Base-by-base conservation (phyloP, 148 eudicot genomes). In the Linanthus parryae region DNA sequence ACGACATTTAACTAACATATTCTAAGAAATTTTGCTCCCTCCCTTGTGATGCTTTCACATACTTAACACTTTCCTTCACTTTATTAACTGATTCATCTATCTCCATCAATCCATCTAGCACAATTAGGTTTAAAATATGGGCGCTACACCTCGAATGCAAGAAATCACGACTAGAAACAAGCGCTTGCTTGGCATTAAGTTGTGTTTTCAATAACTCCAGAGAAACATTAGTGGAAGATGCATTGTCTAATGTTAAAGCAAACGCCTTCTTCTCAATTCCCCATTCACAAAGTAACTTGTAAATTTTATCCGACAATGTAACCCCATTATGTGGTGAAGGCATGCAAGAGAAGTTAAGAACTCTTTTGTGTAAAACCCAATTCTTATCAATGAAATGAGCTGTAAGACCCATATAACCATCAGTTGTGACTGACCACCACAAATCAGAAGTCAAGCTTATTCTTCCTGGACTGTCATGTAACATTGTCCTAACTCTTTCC, bases 321-420 rank as follows among this genome's bases (percentile, higher is more conserved):
- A 19, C 11, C 11, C 22, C 23, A 41, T 5, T 41, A 41, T 41
- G 12, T 18, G 44, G 23, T 6, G 22, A 18, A 17, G 7, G 7
- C n/a, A n/a, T n/a, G n/a, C n/a, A n/a, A n/a, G n/a, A n/a, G n/a
- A n/a, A n/a, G n/a, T n/a, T n/a, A n/a, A n/a, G n/a, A n/a, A n/a
- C n/a, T n/a, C n/a, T n/a, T n/a, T n/a, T n/a, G n/a, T n/a, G n/a
- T n/a, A n/a, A n/a, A n/a, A n/a, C n/a, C n/a, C n/a, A n/a, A n/a
- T n/a, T n/a, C n/a, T n/a, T n/a, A n/a, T n/a, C n/a, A n/a, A n/a
- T n/a, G n/a, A n/a, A n/a, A n/a, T n/a, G n/a, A n/a, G n/a, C n/a
- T n/a, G n/a, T n/a, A n/a, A 41, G 45, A 41, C 45, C 20, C 12
- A 41, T 6, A 19, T 17, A 41, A 41, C 45, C 23, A 41, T 41